Evolutionary conservation across 2,329 filamentous ascomycete species (phyloP), one percentile per base, ranked within the genome.

Genomic region (Aspergillus latus): DNA sequence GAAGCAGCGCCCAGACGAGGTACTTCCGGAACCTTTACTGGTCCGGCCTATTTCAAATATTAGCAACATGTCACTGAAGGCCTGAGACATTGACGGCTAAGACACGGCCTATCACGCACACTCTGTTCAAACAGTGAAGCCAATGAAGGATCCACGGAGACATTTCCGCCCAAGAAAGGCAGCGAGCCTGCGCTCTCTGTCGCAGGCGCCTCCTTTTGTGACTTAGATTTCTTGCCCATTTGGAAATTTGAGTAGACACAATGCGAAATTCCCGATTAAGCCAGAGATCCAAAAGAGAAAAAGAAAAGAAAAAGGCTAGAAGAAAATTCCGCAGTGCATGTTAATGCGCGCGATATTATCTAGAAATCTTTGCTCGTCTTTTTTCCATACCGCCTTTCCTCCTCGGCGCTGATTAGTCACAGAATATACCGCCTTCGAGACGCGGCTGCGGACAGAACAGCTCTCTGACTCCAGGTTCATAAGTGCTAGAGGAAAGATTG

Each of bases 41-140:
- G 74, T 30, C 74, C 74, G 42, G 73, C 67, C 74, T 76, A 62
- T 15, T 26, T 30, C 26, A 37, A n/a, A 34, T 9, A 30, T 57
- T 56, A 57, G 45, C 42, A 30, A 32, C 11, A 46, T 21, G 43
- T 65, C 40, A 64, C 49, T 30, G 13, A 30, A 30, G 50, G 21
- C 21, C 7, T 10, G n/a, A 21, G 13, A 37, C 15, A n/a, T 49
- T 30, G 29, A 15, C 42, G 8, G 11, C 30, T 26, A 15, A 34
- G 9, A 51, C 46, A 52, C 13, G 42, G 29, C 16, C 29, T 40
- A 42, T 42, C 43, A 82, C 86, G 77, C 82, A 90, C 88, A 78
- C 88, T 91, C 56, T 81, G 78, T 56, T 86, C 82, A 75, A 92
- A 92, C 39, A 92, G 80, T 59, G 87, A 85, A 66, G 86, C 81